Evolutionary conservation across 2,329 filamentous ascomycete species (phyloP), one percentile per base, ranked within the genome.

Genomic region (Eurotiales sp.): DNA sequence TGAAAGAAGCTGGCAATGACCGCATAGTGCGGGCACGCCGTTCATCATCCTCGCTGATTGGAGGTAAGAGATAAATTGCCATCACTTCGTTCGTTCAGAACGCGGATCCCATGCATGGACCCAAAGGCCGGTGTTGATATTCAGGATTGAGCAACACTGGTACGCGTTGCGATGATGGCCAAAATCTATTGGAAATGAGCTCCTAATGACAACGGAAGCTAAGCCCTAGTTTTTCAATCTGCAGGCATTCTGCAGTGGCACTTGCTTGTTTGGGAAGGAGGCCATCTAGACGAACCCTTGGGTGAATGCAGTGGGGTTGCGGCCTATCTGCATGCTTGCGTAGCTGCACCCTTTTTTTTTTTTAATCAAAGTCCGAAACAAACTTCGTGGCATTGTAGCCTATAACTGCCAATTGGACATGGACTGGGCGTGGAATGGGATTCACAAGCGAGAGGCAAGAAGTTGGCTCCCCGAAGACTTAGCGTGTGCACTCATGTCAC

Each of bases 161-260:
- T 44, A 42, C 46, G 42, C 41, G 51, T 50, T 54, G 51, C 44
- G 40, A 12, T 12, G 25, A 30, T 53, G 12, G 34, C 34, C 36
- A 42, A 15, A 25, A 53, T 53, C 32, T 32, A 50, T 50, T 55
- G 50, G 48, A 43, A 53, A 50, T 14, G 45, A 52, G 53, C 44
- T 40, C 50, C 25, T n/a, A 32, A 32, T 46, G 21, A 40, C 25
- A 36, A 47, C 45, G 41, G 46, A 36, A 50, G 27, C 30, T 41
- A 46, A 49, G 48, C 43, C 39, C 30, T 46, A 47, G 54, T 15
- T 29, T 50, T 30, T 39, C 36, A 48, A 29, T 17, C 34, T 40
- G 40, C 43, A 53, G 32, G 36, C 48, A 51, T 53, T 41, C 22
- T 51, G 25, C 46, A 45, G 45, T 34, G n/a, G 25, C 17, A 53